Evolutionary conservation across 768 basidiomycete genomes (phyloP).

Genomic region (Dentipellis fragilis): DNA sequence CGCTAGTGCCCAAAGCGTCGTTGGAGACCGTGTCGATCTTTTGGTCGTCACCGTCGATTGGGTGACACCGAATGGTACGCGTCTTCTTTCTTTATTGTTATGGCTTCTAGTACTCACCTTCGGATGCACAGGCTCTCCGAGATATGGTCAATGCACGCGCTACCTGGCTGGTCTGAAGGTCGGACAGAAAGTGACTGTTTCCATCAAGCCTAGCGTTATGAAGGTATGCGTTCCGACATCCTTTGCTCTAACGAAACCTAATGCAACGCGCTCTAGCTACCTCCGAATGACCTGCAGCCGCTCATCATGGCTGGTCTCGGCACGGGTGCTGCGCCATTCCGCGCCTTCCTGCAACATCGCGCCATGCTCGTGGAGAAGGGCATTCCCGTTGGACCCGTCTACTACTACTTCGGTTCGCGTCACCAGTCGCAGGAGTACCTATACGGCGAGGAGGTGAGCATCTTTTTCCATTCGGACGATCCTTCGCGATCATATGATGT

Average conservation of each 20-base stretch:
- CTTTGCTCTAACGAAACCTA: not conserved
- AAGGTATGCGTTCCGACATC: slow-evolving; percentile 46
- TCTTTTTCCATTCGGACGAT: not conserved
- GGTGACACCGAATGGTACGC: slow-evolving; percentile 68
- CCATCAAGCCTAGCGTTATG: slow-evolving; percentile 99
- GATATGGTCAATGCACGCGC: slow-evolving; percentile 93
- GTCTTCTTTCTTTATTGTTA: slow-evolving; percentile 15
- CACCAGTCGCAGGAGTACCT: slow-evolving; percentile 94
- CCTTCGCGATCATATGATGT: slow-evolving; percentile 6
- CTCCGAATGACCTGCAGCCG: slow-evolving; percentile 75
- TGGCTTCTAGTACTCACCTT: not conserved
- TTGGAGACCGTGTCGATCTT: slow-evolving; percentile 90
- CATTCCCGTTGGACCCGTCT: slow-evolving; percentile 77
- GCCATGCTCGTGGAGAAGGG: slow-evolving; percentile 72
- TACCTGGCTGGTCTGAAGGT: slow-evolving; percentile 78
- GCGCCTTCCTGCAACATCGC: slow-evolving; percentile 95
- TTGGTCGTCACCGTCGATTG: slow-evolving; percentile 96
- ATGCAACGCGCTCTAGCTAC: slow-evolving; percentile 41
- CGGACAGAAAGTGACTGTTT: slow-evolving; percentile 93
- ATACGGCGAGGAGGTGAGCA: slow-evolving; percentile 68
- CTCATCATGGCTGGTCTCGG: slow-evolving; percentile 98
- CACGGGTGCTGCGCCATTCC: slow-evolving; percentile 97
- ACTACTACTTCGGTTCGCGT: slow-evolving; percentile 98
- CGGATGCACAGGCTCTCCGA: slow-evolving; percentile 44
- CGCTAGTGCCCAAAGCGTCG: slow-evolving; percentile 89